phyloP scores from a whole-genome alignment of 78 protist genomes.

The Dictyostelium intermedium region DNA sequence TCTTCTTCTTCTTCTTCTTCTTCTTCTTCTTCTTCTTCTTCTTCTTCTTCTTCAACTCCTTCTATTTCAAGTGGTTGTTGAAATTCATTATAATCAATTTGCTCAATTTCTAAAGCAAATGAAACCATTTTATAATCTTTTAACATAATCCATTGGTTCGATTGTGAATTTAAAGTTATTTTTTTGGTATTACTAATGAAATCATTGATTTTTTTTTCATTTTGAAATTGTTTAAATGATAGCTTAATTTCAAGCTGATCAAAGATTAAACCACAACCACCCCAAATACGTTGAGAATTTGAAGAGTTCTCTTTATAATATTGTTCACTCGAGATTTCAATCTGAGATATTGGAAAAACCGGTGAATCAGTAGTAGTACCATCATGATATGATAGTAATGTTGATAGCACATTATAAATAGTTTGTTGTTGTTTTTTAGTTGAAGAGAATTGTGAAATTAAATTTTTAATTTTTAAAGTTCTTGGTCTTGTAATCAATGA shows the following conservation, averaged over 20 bases:
- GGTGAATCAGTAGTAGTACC: too few relatives aligned
- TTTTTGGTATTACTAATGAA: neutral
- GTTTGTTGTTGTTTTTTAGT: neutral
- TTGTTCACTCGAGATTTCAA: neutral
- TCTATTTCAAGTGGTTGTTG: too few relatives aligned
- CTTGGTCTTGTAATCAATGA: neutral
- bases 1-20: neutral
- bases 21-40: neutral
- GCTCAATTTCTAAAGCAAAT: neutral
- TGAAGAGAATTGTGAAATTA: neutral
- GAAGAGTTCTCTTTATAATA: neutral
- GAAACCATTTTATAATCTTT: neutral
- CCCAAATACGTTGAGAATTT: slow-evolving; percentile 5
- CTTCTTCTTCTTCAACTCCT: neutral
- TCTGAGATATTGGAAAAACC: neutral
- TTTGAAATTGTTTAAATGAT: neutral
- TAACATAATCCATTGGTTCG: neutral
- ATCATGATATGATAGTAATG: too few relatives aligned
- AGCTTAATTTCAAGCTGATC: neutral
- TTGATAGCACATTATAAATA: too few relatives aligned
- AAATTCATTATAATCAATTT: neutral
- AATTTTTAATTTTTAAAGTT: neutral
- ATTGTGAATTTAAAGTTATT: neutral
- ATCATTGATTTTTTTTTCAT: neutral
- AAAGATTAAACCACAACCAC: slow-evolving; percentile 27